A percentile compares a stretch with the other conserved stretches of the same genome.
phyloP scores from a whole-genome alignment of 495 filamentous ascomycete genomes.

The Achaetomiella virescens region DNA sequence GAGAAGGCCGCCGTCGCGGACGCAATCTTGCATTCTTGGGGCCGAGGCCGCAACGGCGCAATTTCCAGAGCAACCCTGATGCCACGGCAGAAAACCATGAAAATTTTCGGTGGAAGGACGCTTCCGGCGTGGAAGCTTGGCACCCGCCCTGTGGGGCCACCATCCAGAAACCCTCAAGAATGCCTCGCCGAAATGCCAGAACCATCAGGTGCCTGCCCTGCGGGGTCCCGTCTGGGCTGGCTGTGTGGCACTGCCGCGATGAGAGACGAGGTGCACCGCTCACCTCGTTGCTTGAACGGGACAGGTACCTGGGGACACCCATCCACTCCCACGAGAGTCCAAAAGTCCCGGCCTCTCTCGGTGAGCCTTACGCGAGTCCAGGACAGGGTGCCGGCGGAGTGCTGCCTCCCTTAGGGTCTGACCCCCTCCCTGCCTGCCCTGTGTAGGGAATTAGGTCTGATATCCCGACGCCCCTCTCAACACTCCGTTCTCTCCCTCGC shows the following conservation, averaged over 20 bases:
- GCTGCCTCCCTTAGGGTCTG: slow-evolving; percentile 6
- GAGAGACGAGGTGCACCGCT: too few species aligned
- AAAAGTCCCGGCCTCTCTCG: background rate
- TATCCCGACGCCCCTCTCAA: background rate
- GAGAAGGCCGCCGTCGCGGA: background rate
- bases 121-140: slow-evolving; percentile 17
- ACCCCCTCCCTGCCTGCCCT: too few species aligned
- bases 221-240: too few species aligned
- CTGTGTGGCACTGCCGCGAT: too few species aligned
- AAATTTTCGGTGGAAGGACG: slow-evolving; percentile 22
- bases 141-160: slow-evolving; percentile 1
- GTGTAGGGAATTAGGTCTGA: too few species aligned
- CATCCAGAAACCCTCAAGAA: background rate
- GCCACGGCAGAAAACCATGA: slow-evolving; percentile 17
- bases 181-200: too few species aligned
- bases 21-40: background rate
- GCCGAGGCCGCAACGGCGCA: slow-evolving; percentile 16
- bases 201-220: too few species aligned
- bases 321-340: too few species aligned
- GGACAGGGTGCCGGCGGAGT: slow-evolving; percentile 2
- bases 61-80: slow-evolving; percentile 14
- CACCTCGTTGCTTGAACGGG: too few species aligned
- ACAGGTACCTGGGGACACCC: too few species aligned
- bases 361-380: slow-evolving; percentile 25
- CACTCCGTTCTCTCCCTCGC: background rate